Conservation (phyloP, 768 basidiomycete genomes). For the Sarcomyxa edulis region DNA sequence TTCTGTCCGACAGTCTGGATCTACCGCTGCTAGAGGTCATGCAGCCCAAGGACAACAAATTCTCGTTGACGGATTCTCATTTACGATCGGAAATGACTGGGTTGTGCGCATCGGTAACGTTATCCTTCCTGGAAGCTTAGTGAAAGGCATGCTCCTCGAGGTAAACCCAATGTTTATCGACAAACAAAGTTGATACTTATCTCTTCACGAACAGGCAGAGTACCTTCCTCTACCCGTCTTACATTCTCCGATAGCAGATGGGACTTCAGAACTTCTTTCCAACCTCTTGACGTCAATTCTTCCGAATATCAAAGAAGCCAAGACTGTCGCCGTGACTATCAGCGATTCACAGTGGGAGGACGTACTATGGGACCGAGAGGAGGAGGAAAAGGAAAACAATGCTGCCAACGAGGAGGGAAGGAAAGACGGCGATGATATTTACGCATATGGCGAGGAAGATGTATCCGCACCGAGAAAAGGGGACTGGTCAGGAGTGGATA, state of each 20-base stretch:
- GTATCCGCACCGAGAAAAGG: constrained; percentile 41
- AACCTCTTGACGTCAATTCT: constrained; percentile 71
- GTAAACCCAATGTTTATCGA: constrained; percentile 35
- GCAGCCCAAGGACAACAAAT: constrained; percentile 52
- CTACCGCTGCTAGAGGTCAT: constrained; percentile 38
- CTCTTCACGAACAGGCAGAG: constrained; percentile 79
- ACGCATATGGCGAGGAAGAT: constrained; percentile 56
- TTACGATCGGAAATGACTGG: constrained; percentile 77
- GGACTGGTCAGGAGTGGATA: constrained; percentile 76
- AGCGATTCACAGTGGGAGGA: constrained; percentile 80
- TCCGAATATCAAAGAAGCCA: constrained; percentile 68
- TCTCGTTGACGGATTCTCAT: constrained; percentile 70
- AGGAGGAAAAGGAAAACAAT: constrained; percentile 36
- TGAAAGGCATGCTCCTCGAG: constrained; percentile 85
- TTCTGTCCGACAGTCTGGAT: constrained; percentile 50
- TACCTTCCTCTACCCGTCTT: constrained; percentile 74
- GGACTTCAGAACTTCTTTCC: constrained; percentile 68
- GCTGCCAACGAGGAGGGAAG: constrained; percentile 16
- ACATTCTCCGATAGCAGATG: constrained; percentile 57
- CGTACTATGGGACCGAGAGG: constrained; percentile 70
- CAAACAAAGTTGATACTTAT: too few relatives aligned
- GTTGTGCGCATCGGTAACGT: constrained; percentile 78
- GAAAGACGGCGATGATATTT: constrained; percentile 46
- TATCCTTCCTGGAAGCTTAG: constrained; percentile 63
- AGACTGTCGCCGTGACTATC: constrained; percentile 72